Conservation (phyloP, 129 eudicot genomes). For the Centrapalus pauciflorus region DNA sequence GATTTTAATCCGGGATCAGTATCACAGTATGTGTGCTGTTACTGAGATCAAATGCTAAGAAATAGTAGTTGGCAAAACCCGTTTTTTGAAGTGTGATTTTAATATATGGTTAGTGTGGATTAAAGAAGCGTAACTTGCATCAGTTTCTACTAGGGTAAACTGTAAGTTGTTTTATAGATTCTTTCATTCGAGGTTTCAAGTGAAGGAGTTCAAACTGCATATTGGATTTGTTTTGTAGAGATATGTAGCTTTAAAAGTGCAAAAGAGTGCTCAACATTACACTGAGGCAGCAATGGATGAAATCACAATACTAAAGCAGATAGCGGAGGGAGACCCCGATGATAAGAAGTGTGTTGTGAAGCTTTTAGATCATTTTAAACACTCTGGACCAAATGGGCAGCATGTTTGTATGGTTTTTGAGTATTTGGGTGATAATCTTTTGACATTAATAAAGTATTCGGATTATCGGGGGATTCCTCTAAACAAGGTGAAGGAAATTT, state of each 20-base stretch:
- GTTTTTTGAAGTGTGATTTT: background rate
- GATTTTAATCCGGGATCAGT: background rate
- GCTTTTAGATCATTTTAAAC: slow-evolving; percentile 90
- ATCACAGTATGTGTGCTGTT: background rate
- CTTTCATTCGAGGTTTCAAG: slow-evolving; percentile 10
- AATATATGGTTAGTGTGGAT: background rate
- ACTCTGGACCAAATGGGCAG: slow-evolving; percentile 94
- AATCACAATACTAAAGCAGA: slow-evolving; percentile 66
- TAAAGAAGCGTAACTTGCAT: background rate
- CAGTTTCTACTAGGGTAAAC: background rate
- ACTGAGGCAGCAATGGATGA: slow-evolving; percentile 96
- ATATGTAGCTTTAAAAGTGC: slow-evolving; percentile 82
- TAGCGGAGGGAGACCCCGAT: slow-evolving; percentile 78
- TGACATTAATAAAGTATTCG: slow-evolving; percentile 76
- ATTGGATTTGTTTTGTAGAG: slow-evolving; percentile 35
- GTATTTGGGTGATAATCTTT: slow-evolving; percentile 84
- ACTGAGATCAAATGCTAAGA: background rate
- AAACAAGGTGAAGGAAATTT: slow-evolving; percentile 69
- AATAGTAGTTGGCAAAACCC: background rate
- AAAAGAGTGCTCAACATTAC: slow-evolving; percentile 90
- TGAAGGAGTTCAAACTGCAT: background rate
- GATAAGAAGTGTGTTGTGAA: slow-evolving; percentile 81
- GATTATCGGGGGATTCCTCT: slow-evolving; percentile 75
- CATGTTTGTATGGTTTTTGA: slow-evolving; percentile 96
- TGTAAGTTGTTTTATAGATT: background rate